Percentiles rank a stretch among this genome's conserved stretches.
phyloP scores from a whole-genome alignment of 306 rosid species.

The Canavalia gladiata region DNA sequence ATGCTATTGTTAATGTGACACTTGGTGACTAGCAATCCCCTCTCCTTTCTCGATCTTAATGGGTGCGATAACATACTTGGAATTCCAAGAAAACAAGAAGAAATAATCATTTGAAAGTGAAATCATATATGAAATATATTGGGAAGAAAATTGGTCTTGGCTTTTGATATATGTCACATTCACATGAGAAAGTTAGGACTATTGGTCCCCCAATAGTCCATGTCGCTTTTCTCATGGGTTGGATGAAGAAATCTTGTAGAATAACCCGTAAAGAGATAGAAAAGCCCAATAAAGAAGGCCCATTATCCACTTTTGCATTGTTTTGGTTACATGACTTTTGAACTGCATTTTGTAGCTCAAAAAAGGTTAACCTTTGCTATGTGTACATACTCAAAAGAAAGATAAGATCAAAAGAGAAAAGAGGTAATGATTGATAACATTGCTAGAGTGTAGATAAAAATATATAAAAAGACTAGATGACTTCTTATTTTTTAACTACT shows the following conservation, averaged over 20 bases:
- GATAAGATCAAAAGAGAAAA: no score
- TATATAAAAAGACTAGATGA: no score
- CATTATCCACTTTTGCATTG: constrained; percentile 32
- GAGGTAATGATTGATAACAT: no score
- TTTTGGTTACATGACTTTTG: constrained; percentile 53
- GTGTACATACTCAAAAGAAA: no score
- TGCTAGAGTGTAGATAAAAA: no score
- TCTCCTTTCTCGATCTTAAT: background rate
- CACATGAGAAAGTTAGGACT: constrained; percentile 4
- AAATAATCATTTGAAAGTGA: background rate
- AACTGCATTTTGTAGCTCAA: no score
- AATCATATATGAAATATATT: background rate
- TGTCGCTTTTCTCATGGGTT: constrained; percentile 45
- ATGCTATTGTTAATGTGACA: constrained; percentile 1
- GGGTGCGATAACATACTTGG: background rate
- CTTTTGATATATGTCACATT: background rate
- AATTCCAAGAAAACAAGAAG: background rate
- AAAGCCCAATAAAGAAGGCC: constrained; percentile 68
- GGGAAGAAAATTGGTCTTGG: background rate
- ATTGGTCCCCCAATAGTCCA: constrained; percentile 35
- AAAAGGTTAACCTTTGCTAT: no score
- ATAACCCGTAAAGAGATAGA: constrained; percentile 47
- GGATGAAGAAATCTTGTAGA: constrained; percentile 55
- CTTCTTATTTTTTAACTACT: no score
- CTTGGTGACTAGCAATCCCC: background rate